phyloP scores from a whole-genome alignment of 2,329 filamentous ascomycete species.

The Paracamarosporium sp. region DNA sequence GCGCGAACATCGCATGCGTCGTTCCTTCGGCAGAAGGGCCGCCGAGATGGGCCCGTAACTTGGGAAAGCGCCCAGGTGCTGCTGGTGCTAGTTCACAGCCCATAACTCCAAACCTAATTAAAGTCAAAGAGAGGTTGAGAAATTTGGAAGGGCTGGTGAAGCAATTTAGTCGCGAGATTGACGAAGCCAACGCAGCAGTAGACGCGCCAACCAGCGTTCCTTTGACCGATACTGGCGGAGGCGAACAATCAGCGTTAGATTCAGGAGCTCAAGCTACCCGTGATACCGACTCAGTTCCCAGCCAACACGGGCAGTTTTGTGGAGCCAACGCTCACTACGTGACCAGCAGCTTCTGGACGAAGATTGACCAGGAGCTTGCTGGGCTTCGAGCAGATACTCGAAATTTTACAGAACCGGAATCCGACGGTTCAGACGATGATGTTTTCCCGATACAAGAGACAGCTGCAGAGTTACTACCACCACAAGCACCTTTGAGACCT shows the following conservation, averaged over 20 bases:
- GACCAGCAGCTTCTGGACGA: conserved; percentile 63
- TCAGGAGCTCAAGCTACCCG: conserved; percentile 31
- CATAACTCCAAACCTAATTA: conserved; percentile 28
- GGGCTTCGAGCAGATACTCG: conserved; percentile 16
- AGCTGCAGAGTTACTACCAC: conserved; percentile 40
- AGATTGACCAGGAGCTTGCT: conserved; percentile 61
- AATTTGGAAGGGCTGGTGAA: conserved; percentile 55
- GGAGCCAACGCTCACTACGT: conserved; percentile 50
- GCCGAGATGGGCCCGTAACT: conserved; percentile 62
- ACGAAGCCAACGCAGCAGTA: conserved; percentile 54
- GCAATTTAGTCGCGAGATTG: conserved; percentile 54
- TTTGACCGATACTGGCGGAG: conserved; percentile 5
- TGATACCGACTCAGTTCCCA: conserved; percentile 56
- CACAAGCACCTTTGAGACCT: conserved; percentile 54
- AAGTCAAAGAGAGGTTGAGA: conserved; percentile 57
- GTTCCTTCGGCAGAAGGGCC: conserved; percentile 58
- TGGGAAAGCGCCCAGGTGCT: conserved; percentile 49
- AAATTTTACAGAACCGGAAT: conserved; percentile 55
- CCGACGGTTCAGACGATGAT: conserved; percentile 48
- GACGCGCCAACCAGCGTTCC: conserved; percentile 26
- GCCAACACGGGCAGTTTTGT: conserved; percentile 12
- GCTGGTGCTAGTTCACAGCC: conserved; percentile 34
- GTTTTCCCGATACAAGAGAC: conserved; percentile 31
- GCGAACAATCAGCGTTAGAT: background rate
- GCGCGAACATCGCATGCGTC: conserved; percentile 60